These are phyloP conservation scores for Crithidia acanthocephali DNA, from an alignment of 208 protist genomes.

Conservation along the genomic window DNA sequence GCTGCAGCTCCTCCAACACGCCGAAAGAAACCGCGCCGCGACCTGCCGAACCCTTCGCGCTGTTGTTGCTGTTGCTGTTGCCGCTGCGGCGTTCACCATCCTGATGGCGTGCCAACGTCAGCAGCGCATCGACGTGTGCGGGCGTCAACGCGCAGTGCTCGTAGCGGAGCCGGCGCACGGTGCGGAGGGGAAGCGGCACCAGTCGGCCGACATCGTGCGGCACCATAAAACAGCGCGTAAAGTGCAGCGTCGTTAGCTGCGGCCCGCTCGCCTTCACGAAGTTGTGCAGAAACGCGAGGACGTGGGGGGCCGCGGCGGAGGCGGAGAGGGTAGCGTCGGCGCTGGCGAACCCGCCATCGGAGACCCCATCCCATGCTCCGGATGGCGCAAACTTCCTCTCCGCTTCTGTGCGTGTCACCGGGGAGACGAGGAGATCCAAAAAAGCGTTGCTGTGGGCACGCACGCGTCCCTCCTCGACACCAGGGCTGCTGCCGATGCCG, in stretches of 20 bases:
- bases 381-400: neutral
- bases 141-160: constrained; percentile 63
- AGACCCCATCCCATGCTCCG: too few relatives aligned
- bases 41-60: neutral
- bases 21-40: constrained; percentile 14
- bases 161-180: constrained; percentile 48
- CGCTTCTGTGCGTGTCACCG: neutral
- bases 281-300: constrained; percentile 52
- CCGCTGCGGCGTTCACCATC: constrained; percentile 8
- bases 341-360: too few relatives aligned
- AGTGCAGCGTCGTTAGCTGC: constrained; percentile 37
- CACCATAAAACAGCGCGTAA: constrained; percentile 55
- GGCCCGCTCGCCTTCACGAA: constrained; percentile 29
- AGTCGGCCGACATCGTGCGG: constrained; percentile 44
- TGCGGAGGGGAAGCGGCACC: constrained; percentile 39
- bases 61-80: neutral
- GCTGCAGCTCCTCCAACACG: constrained; percentile 57
- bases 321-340: neutral
- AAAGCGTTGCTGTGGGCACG: constrained; percentile 36
- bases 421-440: constrained; percentile 42
- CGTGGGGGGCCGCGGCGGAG: constrained; percentile 15
- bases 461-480: neutral
- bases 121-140: constrained; percentile 60
- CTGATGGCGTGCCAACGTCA: constrained; percentile 38
- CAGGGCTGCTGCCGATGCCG: neutral